Conservation (phyloP, 805 yeast genomes). For the Blastobotrys peoriensis region DNA sequence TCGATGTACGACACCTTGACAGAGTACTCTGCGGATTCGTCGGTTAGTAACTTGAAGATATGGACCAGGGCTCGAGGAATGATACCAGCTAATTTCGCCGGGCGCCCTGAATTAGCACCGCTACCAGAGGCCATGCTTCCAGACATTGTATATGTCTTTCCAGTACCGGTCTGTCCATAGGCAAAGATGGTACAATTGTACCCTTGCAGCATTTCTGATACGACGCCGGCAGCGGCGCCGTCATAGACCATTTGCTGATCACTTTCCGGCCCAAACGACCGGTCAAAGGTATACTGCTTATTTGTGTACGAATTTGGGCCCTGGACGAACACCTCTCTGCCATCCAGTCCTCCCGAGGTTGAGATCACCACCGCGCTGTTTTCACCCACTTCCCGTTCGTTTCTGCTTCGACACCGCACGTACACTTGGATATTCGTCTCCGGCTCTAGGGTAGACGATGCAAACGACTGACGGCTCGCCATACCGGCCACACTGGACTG, state of each 20-base stretch:
- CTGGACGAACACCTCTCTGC: constrained; percentile 6
- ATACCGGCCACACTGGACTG: no score
- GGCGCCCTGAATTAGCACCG: constrained; percentile 11
- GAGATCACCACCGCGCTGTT: constrained; percentile 52
- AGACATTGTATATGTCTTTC: constrained; percentile 69
- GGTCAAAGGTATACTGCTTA: constrained; percentile 50
- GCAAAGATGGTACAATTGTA: constrained; percentile 86
- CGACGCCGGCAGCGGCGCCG: constrained; percentile 33
- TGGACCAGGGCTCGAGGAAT: constrained; percentile 50
- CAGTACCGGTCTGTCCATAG: constrained; percentile 92
- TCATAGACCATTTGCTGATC: constrained; percentile 56
- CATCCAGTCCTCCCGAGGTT: constrained; percentile 8
- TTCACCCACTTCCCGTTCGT: constrained; percentile 47
- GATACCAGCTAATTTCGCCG: constrained; percentile 48
- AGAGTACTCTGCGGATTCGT: constrained; percentile 44
- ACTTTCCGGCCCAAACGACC: constrained; percentile 48
- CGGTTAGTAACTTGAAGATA: constrained; percentile 45
- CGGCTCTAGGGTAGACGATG: no score
- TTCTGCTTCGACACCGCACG: constrained; percentile 58
- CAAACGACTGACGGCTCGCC: no score
- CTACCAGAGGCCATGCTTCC: constrained; percentile 25
- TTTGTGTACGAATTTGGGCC: constrained; percentile 5
- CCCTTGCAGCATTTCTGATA: constrained; percentile 54
- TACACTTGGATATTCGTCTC: constrained; percentile 37
- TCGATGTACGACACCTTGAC: constrained; percentile 78